These are phyloP conservation scores for Rhodosporidiobolus sp. DNA, from an alignment of 768 basidiomycete species.

Conservation along the genomic window DNA sequence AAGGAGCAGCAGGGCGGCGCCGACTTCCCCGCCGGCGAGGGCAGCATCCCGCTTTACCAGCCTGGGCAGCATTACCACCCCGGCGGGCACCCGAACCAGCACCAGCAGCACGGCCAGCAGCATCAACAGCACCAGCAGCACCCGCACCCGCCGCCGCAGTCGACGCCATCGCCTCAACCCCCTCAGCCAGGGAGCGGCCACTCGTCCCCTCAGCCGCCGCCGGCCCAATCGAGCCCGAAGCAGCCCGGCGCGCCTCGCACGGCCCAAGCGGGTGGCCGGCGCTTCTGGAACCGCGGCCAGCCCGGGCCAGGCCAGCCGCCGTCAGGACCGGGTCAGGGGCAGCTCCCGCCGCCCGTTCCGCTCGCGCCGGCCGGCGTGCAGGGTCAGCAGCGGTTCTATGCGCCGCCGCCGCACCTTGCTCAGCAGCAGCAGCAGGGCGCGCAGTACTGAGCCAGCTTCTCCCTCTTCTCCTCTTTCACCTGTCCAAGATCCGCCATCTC, in stretches of 20 bases:
- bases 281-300: slow-evolving; percentile 11
- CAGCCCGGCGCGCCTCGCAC: neutral
- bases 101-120: slow-evolving; percentile 43
- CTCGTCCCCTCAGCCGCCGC: too few species aligned
- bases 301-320: neutral
- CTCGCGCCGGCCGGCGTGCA: neutral
- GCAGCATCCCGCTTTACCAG: neutral
- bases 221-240: neutral
- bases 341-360: neutral
- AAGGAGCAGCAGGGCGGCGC: slow-evolving; percentile 1
- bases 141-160: neutral
- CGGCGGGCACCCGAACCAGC: slow-evolving; percentile 10
- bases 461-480: too few species aligned
- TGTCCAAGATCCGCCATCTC: too few species aligned
- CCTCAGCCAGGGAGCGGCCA: neutral
- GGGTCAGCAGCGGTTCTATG: neutral
- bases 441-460: neutral
- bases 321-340: neutral
- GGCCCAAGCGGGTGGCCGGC: slow-evolving; percentile 4
- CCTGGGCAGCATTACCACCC: slow-evolving; percentile 12
- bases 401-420: neutral
- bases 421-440: neutral
- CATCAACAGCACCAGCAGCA: slow-evolving; percentile 52
- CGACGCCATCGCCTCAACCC: neutral
- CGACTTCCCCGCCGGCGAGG: neutral